Evolutionary conservation across 495 filamentous ascomycete genomes (phyloP).

Genomic region (Hypoxylon cercidicola): DNA sequence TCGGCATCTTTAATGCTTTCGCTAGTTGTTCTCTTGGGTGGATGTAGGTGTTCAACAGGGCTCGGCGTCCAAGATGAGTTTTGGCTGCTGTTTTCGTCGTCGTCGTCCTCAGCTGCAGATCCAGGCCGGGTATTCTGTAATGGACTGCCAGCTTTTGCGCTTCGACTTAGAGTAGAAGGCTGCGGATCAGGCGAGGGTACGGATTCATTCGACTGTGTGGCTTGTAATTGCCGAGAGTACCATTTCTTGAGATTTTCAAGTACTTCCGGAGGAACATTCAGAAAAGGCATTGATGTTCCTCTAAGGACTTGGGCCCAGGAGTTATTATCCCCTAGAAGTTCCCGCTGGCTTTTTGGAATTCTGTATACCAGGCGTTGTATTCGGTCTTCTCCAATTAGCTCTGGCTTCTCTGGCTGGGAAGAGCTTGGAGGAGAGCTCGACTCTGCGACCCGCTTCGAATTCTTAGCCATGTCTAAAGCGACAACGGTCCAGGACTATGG

Average conservation of each 20-base stretch:
- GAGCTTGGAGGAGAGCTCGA: constrained; percentile 9
- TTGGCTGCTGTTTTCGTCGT: background rate
- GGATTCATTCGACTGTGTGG: constrained; percentile 13
- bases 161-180: background rate
- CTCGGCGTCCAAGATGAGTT: constrained; percentile 18
- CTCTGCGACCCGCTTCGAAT: constrained; percentile 3
- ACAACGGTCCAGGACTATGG: background rate
- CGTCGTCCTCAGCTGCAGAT: background rate
- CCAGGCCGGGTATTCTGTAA: background rate
- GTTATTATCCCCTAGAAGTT: constrained; percentile 65
- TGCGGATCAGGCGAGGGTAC: constrained; percentile 36
- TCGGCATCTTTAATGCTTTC: constrained; percentile 48
- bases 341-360: constrained; percentile 69
- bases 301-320: constrained; percentile 48
- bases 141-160: background rate
- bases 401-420: constrained; percentile 19
- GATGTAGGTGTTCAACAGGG: constrained; percentile 6
- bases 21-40: constrained; percentile 37
- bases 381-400: constrained; percentile 31
- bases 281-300: constrained; percentile 22
- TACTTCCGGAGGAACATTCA: constrained; percentile 54
- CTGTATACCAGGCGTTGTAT: constrained; percentile 51
- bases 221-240: constrained; percentile 29
- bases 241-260: constrained; percentile 47
- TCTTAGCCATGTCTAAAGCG: constrained; percentile 28